A percentile compares a stretch with the other conserved stretches of the same genome.
Evolutionary conservation across 176 grass and related monocot species (phyloP).

Genomic region (Raddia distichophylla): DNA sequence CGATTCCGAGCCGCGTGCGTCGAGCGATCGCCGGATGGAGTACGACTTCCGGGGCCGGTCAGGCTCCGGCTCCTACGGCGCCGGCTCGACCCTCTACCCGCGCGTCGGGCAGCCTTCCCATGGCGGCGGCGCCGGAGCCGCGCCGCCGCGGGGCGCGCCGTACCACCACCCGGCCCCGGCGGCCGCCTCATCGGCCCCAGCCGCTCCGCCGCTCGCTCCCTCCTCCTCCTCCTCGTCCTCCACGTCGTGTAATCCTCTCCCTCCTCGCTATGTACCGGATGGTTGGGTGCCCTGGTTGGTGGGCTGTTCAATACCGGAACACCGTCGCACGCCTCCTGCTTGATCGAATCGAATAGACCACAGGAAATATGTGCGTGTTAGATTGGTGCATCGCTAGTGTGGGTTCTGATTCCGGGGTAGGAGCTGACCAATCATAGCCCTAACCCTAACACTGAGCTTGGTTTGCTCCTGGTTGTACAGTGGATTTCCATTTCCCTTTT

Average conservation of each 20-base stretch:
- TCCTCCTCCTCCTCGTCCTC: no score
- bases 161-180: conserved; percentile 40
- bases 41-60: conserved; percentile 57
- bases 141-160: conserved; percentile 40
- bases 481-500: not conserved
- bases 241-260: conserved; percentile 45
- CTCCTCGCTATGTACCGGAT: not conserved
- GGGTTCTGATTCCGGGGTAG: not conserved
- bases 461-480: not conserved
- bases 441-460: not conserved
- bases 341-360: not conserved
- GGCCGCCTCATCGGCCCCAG: conserved; percentile 20
- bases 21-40: conserved; percentile 33
- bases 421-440: no score
- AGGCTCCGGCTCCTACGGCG: conserved; percentile 46
- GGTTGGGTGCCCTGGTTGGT: not conserved
- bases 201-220: not conserved
- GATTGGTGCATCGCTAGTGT: conserved; percentile 18
- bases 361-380: not conserved
- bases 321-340: not conserved
- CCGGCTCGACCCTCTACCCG: conserved; percentile 45
- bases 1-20: not conserved
- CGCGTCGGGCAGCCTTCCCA: conserved; percentile 41
- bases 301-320: not conserved
- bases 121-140: conserved; percentile 23